Percentiles rank a stretch among this genome's conserved stretches.
Evolutionary conservation across 257 asterid species (phyloP).

Genomic region (Forsythia suspensa): DNA sequence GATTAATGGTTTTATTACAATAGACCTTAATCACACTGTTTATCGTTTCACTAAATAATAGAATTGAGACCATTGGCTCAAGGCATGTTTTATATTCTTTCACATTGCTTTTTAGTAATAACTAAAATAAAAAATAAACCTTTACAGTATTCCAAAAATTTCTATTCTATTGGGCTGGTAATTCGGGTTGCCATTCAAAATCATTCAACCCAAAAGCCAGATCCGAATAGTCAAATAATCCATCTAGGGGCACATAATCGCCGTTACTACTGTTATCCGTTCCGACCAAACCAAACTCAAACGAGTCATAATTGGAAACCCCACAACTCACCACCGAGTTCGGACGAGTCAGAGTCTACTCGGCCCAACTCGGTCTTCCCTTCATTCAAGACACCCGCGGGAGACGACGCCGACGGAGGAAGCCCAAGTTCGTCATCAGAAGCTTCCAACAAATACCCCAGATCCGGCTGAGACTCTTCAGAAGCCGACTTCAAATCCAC

Average conservation of each 20-base stretch:
- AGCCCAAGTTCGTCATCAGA: slow-evolving; percentile 80
- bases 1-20: background rate
- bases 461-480: slow-evolving; percentile 61
- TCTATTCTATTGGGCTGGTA: slow-evolving; percentile 54
- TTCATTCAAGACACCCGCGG: slow-evolving; percentile 13
- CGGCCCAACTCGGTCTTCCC: slow-evolving; percentile 35
- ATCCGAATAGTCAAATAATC: slow-evolving; percentile 74
- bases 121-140: slow-evolving; percentile 12
- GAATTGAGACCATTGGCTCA: background rate
- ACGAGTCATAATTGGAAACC: slow-evolving; percentile 52
- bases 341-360: slow-evolving; percentile 44
- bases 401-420: slow-evolving; percentile 52
- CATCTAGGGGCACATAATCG: slow-evolving; percentile 60
- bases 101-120: background rate
- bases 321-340: slow-evolving; percentile 54
- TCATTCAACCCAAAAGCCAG: slow-evolving; percentile 58
- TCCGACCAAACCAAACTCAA: slow-evolving; percentile 43
- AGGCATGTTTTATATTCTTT: background rate
- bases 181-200: slow-evolving; percentile 50
- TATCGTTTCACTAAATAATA: background rate
- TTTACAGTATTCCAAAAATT: slow-evolving; percentile 21
- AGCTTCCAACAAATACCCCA: slow-evolving; percentile 68
- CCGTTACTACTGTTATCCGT: slow-evolving; percentile 27
- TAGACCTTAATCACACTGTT: background rate
- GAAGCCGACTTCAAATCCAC: slow-evolving; percentile 46